phyloP scores from a whole-genome alignment of 345 rosid genomes.

The Crucihimalaya himalaica region DNA sequence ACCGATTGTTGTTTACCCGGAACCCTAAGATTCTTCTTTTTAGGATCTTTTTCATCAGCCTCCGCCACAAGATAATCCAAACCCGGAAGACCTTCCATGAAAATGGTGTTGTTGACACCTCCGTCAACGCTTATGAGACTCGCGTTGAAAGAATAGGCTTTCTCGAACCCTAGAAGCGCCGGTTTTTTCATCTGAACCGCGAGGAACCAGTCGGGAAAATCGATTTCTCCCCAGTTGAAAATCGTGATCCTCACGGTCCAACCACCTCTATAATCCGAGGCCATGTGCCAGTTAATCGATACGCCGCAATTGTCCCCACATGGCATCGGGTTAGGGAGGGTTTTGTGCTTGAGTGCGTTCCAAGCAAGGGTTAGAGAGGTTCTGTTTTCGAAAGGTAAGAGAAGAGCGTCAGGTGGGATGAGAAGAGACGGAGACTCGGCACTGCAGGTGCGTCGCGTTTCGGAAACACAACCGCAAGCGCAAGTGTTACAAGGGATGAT shows the following conservation, averaged over 20 bases:
- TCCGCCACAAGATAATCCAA: conserved; percentile 76
- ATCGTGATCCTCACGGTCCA: conserved; percentile 91
- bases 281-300: conserved; percentile 85
- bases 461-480: conserved; percentile 83
- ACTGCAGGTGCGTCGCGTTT: conserved; percentile 59
- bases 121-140: conserved; percentile 40
- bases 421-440: conserved; percentile 66
- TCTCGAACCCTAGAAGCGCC: conserved; percentile 67
- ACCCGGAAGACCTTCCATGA: conserved; percentile 81
- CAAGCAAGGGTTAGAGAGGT: conserved; percentile 66
- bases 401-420: conserved; percentile 87
- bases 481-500: conserved; percentile 88
- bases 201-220: conserved; percentile 84
- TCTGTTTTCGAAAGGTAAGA: conserved; percentile 84
- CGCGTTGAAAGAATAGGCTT: conserved; percentile 80
- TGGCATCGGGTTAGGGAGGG: conserved; percentile 80
- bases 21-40: conserved; percentile 51
- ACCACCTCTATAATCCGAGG: conserved; percentile 72
- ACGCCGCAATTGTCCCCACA: conserved; percentile 96
- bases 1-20: conserved; percentile 97
- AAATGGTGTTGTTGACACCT: conserved; percentile 63
- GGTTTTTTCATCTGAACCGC: conserved; percentile 73
- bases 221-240: conserved; percentile 82
- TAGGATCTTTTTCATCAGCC: conserved; percentile 62
- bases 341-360: conserved; percentile 67